Conservation (phyloP, 2,329 filamentous ascomycete species). For the Penicillium sp. region DNA sequence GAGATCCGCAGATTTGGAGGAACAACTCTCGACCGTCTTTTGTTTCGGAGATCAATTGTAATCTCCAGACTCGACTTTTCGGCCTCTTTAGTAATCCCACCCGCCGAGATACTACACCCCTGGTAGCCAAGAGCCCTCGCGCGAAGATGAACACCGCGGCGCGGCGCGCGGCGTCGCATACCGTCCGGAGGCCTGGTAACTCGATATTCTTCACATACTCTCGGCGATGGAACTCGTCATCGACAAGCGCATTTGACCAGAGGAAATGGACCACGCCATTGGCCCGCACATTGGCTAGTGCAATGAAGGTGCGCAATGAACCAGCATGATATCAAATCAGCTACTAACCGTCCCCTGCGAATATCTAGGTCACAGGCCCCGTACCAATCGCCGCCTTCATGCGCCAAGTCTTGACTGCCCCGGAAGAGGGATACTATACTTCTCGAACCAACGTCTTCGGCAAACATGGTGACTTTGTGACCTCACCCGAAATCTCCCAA, state of each 20-base stretch:
- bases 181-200: constrained; percentile 22
- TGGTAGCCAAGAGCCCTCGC: neutral
- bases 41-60: neutral
- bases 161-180: constrained; percentile 29
- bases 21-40: neutral
- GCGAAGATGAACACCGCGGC: constrained; percentile 30
- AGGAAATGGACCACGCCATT: constrained; percentile 89
- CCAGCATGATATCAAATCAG: neutral
- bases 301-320: constrained; percentile 67
- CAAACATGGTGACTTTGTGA: constrained; percentile 91
- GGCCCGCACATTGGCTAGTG: constrained; percentile 80
- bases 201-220: constrained; percentile 13
- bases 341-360: constrained; percentile 3
- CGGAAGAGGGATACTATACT: constrained; percentile 91
- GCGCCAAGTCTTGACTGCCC: constrained; percentile 95
- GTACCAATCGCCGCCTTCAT: constrained; percentile 92
- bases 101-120: neutral
- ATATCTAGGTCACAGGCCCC: constrained; percentile 73
- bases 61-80: neutral
- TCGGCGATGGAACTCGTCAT: constrained; percentile 31
- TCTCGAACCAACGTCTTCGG: constrained; percentile 77
- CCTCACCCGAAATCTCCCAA: constrained; percentile 95
- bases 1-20: constrained; percentile 22
- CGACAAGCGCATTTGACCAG: constrained; percentile 28
- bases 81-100: neutral